A percentile compares a stretch with the other conserved stretches of the same genome.
Evolutionary conservation across 2,329 filamentous ascomycete genomes (phyloP).

Genomic region (Neofusicoccum laricinum): DNA sequence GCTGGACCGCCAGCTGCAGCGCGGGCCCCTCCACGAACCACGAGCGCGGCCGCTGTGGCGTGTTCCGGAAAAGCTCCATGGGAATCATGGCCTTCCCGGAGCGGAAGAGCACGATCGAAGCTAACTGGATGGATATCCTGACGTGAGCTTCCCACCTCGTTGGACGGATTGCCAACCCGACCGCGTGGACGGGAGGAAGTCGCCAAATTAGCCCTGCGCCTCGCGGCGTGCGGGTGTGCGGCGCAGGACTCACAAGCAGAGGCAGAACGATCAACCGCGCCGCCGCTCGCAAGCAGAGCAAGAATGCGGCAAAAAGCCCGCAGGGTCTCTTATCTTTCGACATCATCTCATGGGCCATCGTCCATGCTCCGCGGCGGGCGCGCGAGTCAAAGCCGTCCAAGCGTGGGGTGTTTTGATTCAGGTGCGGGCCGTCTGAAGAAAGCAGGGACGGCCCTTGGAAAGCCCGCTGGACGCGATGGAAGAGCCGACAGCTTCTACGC

Average conservation of each 20-base stretch:
- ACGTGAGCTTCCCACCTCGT: constrained; percentile 1
- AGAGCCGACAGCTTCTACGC: constrained; percentile 32
- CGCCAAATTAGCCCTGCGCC: constrained; percentile 5
- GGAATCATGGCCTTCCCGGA: constrained; percentile 13
- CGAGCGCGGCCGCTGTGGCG: constrained; percentile 15
- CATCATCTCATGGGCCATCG: constrained; percentile 1
- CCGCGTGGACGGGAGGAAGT: neutral
- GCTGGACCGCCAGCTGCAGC: constrained; percentile 10
- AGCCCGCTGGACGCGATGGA: constrained; percentile 21
- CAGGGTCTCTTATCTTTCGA: constrained; percentile 1
- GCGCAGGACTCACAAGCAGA: neutral
- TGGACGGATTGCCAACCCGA: constrained; percentile 12
- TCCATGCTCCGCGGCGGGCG: neutral
- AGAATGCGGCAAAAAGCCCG: neutral
- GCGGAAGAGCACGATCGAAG: constrained; percentile 13
- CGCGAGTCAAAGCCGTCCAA: constrained; percentile 23
- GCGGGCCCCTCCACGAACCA: constrained; percentile 12
- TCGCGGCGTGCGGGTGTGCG: neutral
- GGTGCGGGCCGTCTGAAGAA: constrained; percentile 25
- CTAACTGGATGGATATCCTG: constrained; percentile 6
- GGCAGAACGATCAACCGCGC: neutral
- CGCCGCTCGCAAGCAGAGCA: neutral
- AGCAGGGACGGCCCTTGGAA: constrained; percentile 12
- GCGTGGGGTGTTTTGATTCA: constrained; percentile 20
- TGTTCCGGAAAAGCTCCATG: constrained; percentile 7